Conservation (phyloP, 176 grass and related monocot species). For the Avena sativa region DNA sequence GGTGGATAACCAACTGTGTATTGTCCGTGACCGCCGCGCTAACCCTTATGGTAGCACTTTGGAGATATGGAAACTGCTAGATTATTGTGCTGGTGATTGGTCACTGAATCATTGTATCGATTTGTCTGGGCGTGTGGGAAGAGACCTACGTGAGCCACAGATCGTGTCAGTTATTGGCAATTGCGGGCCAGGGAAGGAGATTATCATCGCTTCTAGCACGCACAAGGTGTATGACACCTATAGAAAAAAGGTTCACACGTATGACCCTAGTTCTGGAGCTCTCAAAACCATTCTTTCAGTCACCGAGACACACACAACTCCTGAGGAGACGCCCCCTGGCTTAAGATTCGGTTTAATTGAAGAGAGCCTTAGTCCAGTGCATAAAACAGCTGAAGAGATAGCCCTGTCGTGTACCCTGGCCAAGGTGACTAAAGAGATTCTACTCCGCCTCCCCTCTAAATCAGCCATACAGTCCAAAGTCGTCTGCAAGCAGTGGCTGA, state of each 20-base stretch:
- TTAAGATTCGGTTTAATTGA: conserved; percentile 10
- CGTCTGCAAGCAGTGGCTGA: conserved; percentile 11
- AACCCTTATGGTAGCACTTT: not conserved
- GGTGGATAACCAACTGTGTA: not conserved
- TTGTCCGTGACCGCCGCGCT: not conserved
- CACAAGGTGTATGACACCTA: not conserved
- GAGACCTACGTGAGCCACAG: not conserved
- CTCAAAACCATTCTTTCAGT: not conserved
- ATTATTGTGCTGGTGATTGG: not conserved
- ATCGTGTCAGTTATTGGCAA: not conserved
- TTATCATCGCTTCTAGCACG: not conserved
- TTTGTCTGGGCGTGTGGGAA: not conserved
- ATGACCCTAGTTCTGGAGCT: not conserved
- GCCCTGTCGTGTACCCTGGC: not conserved
- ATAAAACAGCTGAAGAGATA: conserved; percentile 4
- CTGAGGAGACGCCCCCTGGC: not conserved
- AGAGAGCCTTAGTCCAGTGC: not conserved
- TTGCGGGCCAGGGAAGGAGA: not conserved
- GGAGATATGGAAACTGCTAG: not conserved
- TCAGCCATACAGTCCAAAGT: conserved; percentile 10
- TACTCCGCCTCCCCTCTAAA: conserved; percentile 9
- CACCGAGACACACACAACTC: not conserved
- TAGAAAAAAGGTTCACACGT: not conserved
- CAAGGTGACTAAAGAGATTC: not conserved
- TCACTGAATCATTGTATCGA: not conserved